Evolutionary conservation across 257 asterid species (phyloP).

Genomic region (Thymus mandschuricus): DNA sequence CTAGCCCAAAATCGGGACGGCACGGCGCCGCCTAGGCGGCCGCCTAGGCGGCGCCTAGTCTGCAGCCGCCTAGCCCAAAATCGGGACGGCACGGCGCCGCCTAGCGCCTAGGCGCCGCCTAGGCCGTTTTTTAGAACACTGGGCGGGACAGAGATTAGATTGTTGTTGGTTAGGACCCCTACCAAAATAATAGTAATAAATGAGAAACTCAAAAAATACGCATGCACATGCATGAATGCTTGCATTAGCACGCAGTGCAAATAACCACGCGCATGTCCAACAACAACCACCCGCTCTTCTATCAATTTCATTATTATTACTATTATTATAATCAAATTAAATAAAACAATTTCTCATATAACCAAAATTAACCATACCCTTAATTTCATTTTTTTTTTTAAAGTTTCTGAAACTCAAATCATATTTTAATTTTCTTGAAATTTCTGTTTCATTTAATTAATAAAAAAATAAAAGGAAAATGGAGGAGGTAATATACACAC

Average conservation of each 20-base stretch:
- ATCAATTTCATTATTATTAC: not conserved
- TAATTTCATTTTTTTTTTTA: too few relatives aligned
- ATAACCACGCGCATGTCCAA: conserved; percentile 44
- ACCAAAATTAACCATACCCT: too few relatives aligned
- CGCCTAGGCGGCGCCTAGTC: too few relatives aligned
- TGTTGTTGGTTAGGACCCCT: conserved; percentile 28
- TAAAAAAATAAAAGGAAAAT: not conserved
- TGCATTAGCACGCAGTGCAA: conserved; percentile 41
- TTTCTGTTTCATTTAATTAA: not conserved
- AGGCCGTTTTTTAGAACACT: too few relatives aligned
- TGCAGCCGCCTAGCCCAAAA: too few relatives aligned
- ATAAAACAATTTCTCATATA: too few relatives aligned
- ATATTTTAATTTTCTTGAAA: not conserved
- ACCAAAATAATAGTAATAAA: not conserved
- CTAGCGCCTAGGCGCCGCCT: too few relatives aligned
- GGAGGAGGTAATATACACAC: not conserved
- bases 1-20: too few relatives aligned
- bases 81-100: too few relatives aligned
- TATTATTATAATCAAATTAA: too few relatives aligned
- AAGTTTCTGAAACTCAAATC: not conserved
- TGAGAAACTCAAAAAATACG: conserved; percentile 32
- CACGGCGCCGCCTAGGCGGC: too few relatives aligned
- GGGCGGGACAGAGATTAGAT: not conserved
- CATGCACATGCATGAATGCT: conserved; percentile 45
- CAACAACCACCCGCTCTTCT: not conserved